Conservation (phyloP, 1,284 basidiomycete species). For the Trametes versicolor region DNA sequence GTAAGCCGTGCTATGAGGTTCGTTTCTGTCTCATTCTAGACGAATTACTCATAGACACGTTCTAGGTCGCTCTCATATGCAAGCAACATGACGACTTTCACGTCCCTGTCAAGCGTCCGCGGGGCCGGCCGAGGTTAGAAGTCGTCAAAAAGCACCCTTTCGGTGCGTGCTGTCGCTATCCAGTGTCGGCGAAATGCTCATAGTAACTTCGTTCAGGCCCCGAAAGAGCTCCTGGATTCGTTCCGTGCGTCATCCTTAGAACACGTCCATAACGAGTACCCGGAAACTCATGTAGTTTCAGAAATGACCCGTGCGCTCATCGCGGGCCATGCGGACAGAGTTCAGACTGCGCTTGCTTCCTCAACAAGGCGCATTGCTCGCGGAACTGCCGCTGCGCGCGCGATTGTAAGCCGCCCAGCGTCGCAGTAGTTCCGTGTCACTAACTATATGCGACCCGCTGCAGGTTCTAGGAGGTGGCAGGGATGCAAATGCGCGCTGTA, state of each 20-base stretch:
- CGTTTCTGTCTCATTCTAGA: neutral
- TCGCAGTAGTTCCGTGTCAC: neutral
- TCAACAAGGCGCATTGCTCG: constrained; percentile 50
- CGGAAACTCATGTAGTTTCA: constrained; percentile 9
- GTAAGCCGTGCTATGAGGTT: constrained; percentile 57
- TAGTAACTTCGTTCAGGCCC: neutral
- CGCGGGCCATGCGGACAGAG: constrained; percentile 51
- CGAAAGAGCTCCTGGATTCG: constrained; percentile 10
- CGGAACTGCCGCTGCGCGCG: constrained; percentile 50
- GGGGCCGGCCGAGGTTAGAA: neutral
- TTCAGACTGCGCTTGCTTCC: constrained; percentile 50
- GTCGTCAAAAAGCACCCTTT: neutral
- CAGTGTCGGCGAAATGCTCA: neutral
- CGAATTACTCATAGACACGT: neutral
- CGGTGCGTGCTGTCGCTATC: neutral
- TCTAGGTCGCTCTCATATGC: constrained; percentile 20
- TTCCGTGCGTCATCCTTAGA: constrained; percentile 23
- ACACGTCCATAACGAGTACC: too few relatives aligned
- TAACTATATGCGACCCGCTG: neutral
- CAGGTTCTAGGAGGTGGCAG: constrained; percentile 53
- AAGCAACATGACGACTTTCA: constrained; percentile 3
- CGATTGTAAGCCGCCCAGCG: constrained; percentile 45
- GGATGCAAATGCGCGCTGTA: constrained; percentile 54
- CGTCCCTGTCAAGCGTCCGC: neutral
- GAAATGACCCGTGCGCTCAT: constrained; percentile 53